Evolutionary conservation across 2,329 filamentous ascomycete species (phyloP).

Genomic region (Fusarium solani-melongenae): DNA sequence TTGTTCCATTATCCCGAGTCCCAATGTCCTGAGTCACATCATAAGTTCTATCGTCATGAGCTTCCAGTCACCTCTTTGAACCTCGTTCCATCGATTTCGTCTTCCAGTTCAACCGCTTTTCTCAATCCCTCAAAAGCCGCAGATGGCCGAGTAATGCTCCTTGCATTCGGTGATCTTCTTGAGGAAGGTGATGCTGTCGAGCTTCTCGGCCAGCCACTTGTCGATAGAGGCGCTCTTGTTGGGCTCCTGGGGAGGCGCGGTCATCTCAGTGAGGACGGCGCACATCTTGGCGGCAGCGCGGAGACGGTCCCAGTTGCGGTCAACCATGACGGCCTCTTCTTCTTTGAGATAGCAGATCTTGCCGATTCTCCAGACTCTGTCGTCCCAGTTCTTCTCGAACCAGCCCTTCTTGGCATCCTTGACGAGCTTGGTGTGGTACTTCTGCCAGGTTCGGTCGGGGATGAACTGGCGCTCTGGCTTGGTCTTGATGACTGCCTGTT

Average conservation of each 20-base stretch:
- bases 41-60: background rate
- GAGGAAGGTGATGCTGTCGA: constrained; percentile 40
- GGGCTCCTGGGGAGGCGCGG: constrained; percentile 37
- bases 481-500: background rate
- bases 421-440: constrained; percentile 39
- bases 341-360: constrained; percentile 44
- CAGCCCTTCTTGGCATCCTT: constrained; percentile 14
- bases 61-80: background rate
- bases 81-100: background rate
- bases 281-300: constrained; percentile 40
- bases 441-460: constrained; percentile 30
- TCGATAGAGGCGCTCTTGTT: constrained; percentile 11
- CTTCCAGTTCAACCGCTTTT: background rate
- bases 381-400: constrained; percentile 27
- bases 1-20: background rate
- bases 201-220: constrained; percentile 41
- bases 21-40: background rate
- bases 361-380: constrained; percentile 38
- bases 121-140: background rate
- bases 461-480: constrained; percentile 32
- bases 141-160: constrained; percentile 5
- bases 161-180: constrained; percentile 22
- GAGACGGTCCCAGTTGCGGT: constrained; percentile 42
- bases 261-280: constrained; percentile 40
- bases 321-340: constrained; percentile 40